Percentiles rank a stretch among this genome's conserved stretches.
Conservation (phyloP, 179 eudicot genomes). For the Sideroxylon spinosum region DNA sequence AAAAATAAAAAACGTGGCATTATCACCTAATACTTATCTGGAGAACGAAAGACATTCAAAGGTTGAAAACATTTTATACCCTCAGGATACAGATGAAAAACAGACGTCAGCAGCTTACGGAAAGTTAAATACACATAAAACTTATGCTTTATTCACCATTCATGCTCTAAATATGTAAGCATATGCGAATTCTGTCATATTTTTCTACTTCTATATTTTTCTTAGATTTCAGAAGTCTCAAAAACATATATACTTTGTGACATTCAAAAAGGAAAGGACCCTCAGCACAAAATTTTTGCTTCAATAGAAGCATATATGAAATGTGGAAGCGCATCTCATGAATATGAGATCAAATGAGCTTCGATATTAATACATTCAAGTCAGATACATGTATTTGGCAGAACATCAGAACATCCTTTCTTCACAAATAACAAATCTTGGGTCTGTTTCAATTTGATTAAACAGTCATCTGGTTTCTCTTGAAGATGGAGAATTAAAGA, state of each 20-base stretch:
- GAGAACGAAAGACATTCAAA: neutral
- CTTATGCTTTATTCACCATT: neutral
- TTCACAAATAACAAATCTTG: neutral
- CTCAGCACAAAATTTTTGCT: neutral
- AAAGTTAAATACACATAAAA: too few species aligned
- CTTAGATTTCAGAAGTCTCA: neutral
- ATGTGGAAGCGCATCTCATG: neutral
- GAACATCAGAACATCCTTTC: neutral
- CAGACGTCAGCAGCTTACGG: neutral
- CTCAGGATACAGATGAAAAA: neutral
- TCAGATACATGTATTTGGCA: neutral
- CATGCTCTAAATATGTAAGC: neutral
- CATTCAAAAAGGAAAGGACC: neutral
- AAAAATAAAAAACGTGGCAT: too few species aligned
- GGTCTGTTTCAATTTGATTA: neutral
- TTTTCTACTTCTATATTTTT: neutral
- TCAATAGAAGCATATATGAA: neutral
- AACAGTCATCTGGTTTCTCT: neutral
- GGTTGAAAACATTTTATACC: neutral
- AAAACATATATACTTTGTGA: neutral
- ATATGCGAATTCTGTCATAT: neutral
- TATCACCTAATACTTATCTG: neutral
- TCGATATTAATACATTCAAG: neutral
- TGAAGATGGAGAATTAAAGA: too few species aligned
- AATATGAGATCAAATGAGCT: neutral